Conservation (phyloP, 495 filamentous ascomycete genomes). For the Astrocystis sublimbata region DNA sequence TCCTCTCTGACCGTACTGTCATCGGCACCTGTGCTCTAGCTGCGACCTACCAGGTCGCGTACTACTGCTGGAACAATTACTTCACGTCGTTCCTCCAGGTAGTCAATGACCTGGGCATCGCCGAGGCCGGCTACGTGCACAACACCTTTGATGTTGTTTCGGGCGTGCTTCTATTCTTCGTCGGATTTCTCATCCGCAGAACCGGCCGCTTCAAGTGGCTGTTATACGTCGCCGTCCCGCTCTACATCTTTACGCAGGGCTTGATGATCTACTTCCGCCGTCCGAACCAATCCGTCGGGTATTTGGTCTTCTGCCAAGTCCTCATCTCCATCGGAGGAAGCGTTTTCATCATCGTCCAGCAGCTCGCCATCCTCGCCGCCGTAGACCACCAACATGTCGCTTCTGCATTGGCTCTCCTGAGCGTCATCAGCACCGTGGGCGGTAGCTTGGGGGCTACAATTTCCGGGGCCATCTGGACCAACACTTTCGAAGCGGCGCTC, state of each 20-base stretch:
- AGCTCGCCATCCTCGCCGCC: slow-evolving; percentile 66
- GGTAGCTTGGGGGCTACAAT: slow-evolving; percentile 67
- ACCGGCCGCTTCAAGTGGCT: slow-evolving; percentile 59
- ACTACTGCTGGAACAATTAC: slow-evolving; percentile 38
- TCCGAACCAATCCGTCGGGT: slow-evolving; percentile 49
- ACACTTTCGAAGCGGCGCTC: slow-evolving; percentile 57
- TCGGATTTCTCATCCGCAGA: slow-evolving; percentile 18
- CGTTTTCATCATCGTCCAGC: slow-evolving; percentile 62
- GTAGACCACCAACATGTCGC: slow-evolving; percentile 64
- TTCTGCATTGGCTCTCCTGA: slow-evolving; percentile 63
- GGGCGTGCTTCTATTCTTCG: slow-evolving; percentile 27
- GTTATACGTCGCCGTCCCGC: slow-evolving; percentile 51
- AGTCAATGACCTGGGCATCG: slow-evolving; percentile 50
- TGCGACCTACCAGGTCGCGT: slow-evolving; percentile 2
- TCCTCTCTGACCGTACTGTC: slow-evolving; percentile 57
- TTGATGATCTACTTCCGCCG: slow-evolving; percentile 67
- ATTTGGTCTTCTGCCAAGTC: slow-evolving; percentile 66
- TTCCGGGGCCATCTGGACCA: slow-evolving; percentile 65
- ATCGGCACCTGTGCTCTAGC: background rate
- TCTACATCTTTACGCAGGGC: slow-evolving; percentile 59
- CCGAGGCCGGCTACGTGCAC: slow-evolving; percentile 49
- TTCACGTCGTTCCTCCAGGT: slow-evolving; percentile 72
- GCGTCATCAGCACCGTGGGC: slow-evolving; percentile 65
- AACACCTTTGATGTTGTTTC: slow-evolving; percentile 42
- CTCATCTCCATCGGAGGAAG: slow-evolving; percentile 65